Evolutionary conservation across 305 asterid genomes (phyloP), one percentile per base, ranked within the genome.

Genomic region (Fraxinus dipetala): DNA sequence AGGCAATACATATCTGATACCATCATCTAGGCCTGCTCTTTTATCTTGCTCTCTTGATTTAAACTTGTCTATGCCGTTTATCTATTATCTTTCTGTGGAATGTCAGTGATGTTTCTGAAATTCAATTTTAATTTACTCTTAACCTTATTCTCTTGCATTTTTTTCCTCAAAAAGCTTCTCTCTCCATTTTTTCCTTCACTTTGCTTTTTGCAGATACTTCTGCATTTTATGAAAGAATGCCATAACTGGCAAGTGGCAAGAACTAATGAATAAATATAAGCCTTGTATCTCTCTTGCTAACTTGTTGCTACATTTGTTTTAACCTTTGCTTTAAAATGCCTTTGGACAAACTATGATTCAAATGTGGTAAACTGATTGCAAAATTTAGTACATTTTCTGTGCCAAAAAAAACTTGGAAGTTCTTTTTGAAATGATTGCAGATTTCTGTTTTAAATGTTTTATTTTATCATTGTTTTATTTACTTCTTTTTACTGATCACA

Each of bases 401-500:
- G 28, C 54, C 45, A 26, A 56, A 36, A 30, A 38, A 70, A 20
- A 30, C 69, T 31, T 10, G 20, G 13, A 10, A 76, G 14, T 59
- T 72, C n/a, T 65, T 5, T 13, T 30, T 30, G 38, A 69, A 28
- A 30, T 30, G 3, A 30, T 69, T 69, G 75, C 63, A 31, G 43
- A 34, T n/a, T 31, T 65, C 76, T 11, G 18, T 51, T 51, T 59
- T 34, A 13, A 36, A 4, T 77, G 38, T 77, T n/a, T 38, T 13
- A 45, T 48, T 18, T 56, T 14, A 82, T 26, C 20, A 28, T 76
- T 75, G 20, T 36, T 83, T 72, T 48, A 82, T 45, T 67, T 36
- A 40, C 34, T 28, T 70, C 32, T 4, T 61, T 77, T 73, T 61
- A 30, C 80, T 35, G 11, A 54, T 72, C 83, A 73, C 75, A 73